Evolutionary conservation across 1,139 yeast species (phyloP).

Genomic region (Zhuliangozyma blackwelliae): DNA sequence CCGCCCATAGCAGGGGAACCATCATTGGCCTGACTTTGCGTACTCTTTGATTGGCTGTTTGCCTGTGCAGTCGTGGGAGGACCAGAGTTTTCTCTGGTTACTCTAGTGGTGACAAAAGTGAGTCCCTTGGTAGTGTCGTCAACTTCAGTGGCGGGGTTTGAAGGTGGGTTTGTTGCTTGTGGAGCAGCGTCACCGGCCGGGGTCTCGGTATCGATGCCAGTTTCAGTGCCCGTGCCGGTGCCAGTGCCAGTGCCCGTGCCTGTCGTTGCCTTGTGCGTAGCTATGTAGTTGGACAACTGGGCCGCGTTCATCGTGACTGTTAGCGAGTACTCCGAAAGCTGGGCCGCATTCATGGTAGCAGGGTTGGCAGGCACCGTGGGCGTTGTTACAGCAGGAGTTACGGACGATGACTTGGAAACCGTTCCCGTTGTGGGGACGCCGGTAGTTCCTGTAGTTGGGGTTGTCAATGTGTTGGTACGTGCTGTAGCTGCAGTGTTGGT

Average conservation of each 20-base stretch:
- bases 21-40: too few species aligned
- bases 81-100: slow-evolving; percentile 3
- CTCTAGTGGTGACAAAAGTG: slow-evolving; percentile 11
- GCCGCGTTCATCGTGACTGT: slow-evolving; percentile 13
- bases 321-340: slow-evolving; percentile 9
- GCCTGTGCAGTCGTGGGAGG: slow-evolving; percentile 1
- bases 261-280: slow-evolving; percentile 11
- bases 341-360: slow-evolving; percentile 12
- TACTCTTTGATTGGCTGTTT: neutral
- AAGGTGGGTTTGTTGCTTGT: neutral
- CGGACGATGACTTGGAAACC: neutral
- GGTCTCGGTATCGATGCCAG: slow-evolving; percentile 6
- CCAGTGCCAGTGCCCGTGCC: slow-evolving; percentile 9
- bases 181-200: slow-evolving; percentile 1
- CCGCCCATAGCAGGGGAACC: too few species aligned
- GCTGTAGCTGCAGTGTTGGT: slow-evolving; percentile 2
- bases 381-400: slow-evolving; percentile 6
- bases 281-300: slow-evolving; percentile 9
- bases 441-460: slow-evolving; percentile 2
- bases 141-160: slow-evolving; percentile 1
- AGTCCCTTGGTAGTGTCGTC: slow-evolving; percentile 6
- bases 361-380: slow-evolving; percentile 5
- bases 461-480: slow-evolving; percentile 3
- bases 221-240: neutral
- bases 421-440: neutral